Conservation (phyloP, 148 eudicot species). For the Agrostemma githago region DNA sequence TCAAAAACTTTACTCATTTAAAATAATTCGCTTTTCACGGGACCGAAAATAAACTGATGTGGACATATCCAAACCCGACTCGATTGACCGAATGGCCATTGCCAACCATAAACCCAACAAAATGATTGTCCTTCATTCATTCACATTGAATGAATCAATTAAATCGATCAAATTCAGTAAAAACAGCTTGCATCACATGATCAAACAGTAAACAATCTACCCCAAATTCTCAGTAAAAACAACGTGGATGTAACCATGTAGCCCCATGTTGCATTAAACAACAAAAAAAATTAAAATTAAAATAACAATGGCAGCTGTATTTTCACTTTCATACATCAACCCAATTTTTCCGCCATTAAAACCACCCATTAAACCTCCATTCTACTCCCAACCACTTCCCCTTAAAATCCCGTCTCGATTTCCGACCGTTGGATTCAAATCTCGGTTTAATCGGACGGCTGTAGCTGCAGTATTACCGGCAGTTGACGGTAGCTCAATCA, state of each 20-base stretch:
- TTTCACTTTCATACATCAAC: not conserved
- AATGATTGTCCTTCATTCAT: too few relatives aligned
- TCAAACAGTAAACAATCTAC: too few relatives aligned
- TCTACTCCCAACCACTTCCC: not conserved
- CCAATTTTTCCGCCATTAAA: not conserved
- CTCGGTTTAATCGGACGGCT: slow-evolving; percentile 1
- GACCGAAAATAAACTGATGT: too few relatives aligned
- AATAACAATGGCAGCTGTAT: not conserved
- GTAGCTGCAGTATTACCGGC: not conserved
- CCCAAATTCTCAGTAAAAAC: not conserved
- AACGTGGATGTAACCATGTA: not conserved
- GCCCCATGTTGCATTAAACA: not conserved
- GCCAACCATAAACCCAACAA: too few relatives aligned
- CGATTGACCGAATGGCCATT: too few relatives aligned
- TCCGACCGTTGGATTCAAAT: not conserved
- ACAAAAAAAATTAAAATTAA: too few relatives aligned
- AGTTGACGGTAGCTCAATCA: slow-evolving; percentile 2
- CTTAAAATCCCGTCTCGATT: not conserved
- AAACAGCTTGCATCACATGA: too few relatives aligned
- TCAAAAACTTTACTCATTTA: too few relatives aligned
- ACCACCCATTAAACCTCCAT: not conserved
- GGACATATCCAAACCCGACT: too few relatives aligned
- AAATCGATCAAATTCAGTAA: not conserved
- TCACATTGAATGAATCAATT: too few relatives aligned
- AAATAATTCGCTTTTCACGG: too few relatives aligned